Evolutionary conservation across 1,139 yeast genomes (phyloP), one percentile per base, ranked within the genome.

Genomic region (Blastobotrys arbuscula): DNA sequence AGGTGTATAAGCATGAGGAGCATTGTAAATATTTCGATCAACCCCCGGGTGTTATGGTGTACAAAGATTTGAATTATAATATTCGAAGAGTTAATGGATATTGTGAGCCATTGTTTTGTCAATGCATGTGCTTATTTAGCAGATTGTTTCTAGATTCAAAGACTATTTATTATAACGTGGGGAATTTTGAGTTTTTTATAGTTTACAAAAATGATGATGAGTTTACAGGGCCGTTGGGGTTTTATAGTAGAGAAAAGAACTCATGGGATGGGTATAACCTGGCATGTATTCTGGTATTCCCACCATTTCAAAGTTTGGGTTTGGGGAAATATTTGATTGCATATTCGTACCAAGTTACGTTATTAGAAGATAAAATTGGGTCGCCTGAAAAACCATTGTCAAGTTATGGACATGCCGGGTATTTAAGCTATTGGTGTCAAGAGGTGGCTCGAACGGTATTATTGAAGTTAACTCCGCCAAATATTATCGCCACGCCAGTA

Each of bases 311-410:
- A 62, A 73, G 88, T 50, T 75, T 77, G 36, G 83, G 81, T 20
- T 66, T 90, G 34, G 98, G 98, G 0, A 79, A 87, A 3, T 70
- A 87, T 15, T 64, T 92, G 41, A 87, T 92, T 28, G 90, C 87
- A 51, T 86, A 88, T 57, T 88, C 94, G 48, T 92, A 90, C 61
- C 80, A 76, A 24, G 63, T 88, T 19, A 86, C 96, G 0, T 53
- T 72, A 44, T 76, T 58, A 63, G 85, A 68, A 67, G 80, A 64
- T 61, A 68, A 71, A 44, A 65, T 73, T 28, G 89, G 96, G 50
- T 95, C 97, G 0, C 98, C 98, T 0, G 98, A 92, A 63, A 77
- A 82, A 55, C 98, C 98, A 0, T 70, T 92, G 18, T 85, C 96
- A 5, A 83, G 84, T 0, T 85, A 79, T 64, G 98, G 98, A 0